A percentile compares a stretch with the other conserved stretches of the same genome.
These are phyloP conservation scores for Beauveria asiatica DNA, from an alignment of 2,329 filamentous ascomycete genomes.

Conservation along the genomic window DNA sequence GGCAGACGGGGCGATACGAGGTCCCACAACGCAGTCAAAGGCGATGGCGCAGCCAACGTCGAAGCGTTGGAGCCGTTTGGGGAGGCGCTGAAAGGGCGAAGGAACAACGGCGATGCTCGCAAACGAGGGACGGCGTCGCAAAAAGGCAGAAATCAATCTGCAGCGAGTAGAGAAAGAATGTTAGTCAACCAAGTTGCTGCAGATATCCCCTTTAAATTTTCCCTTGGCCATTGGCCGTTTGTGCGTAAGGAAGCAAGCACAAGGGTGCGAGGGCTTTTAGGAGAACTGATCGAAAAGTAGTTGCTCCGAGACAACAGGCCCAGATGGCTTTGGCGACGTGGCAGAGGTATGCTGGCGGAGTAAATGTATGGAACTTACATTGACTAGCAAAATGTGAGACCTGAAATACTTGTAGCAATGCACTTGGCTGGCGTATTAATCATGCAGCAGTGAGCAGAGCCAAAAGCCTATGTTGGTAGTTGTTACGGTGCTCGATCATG, in stretches of 20 bases:
- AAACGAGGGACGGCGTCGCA: neutral
- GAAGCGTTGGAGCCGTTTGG: slow-evolving; percentile 7
- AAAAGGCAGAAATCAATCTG: neutral
- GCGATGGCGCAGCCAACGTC: slow-evolving; percentile 3
- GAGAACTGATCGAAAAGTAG: neutral
- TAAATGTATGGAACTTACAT: slow-evolving; percentile 6
- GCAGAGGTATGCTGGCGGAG: slow-evolving; percentile 8
- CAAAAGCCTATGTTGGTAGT: neutral
- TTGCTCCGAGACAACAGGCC: slow-evolving; percentile 8
- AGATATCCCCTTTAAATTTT: neutral
- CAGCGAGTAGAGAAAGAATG: neutral
- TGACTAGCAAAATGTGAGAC: slow-evolving; percentile 3
- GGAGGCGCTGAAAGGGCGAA: neutral
- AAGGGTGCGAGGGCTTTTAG: neutral
- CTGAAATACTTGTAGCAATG: neutral
- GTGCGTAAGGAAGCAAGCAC: neutral
- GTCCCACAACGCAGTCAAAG: slow-evolving; percentile 7
- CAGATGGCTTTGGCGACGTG: neutral
- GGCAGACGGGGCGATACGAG: slow-evolving; percentile 9
- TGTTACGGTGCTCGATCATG: neutral
- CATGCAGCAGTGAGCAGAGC: neutral
- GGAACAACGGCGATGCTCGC: neutral
- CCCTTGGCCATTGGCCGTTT: neutral
- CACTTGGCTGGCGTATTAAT: neutral
- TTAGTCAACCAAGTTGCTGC: neutral